Conservation (phyloP, 345 rosid genomes). For the Excoecaria cochinchinensis region DNA sequence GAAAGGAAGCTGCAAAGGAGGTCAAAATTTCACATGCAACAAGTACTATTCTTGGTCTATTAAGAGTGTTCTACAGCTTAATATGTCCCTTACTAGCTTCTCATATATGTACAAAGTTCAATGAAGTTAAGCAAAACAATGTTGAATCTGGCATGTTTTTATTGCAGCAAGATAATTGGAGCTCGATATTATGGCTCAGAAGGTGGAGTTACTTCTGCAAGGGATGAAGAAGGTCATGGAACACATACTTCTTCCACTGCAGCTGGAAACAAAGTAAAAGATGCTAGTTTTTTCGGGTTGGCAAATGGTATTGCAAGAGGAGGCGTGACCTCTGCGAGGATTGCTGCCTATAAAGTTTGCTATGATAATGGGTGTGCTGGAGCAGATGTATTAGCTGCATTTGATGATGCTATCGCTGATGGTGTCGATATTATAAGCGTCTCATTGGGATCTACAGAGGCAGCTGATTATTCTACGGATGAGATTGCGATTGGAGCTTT, state of each 20-base stretch:
- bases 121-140: too few relatives aligned
- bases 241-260: slow-evolving; percentile 64
- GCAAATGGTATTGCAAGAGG: slow-evolving; percentile 57
- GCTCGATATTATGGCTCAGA: slow-evolving; percentile 32
- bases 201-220: background rate
- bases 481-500: slow-evolving; percentile 31
- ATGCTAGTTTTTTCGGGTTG: slow-evolving; percentile 42
- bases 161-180: slow-evolving; percentile 43
- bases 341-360: slow-evolving; percentile 51
- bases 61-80: too few relatives aligned
- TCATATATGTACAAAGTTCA: too few relatives aligned
- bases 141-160: background rate
- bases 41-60: background rate
- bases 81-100: too few relatives aligned
- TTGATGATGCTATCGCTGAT: slow-evolving; percentile 68
- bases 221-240: slow-evolving; percentile 44
- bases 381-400: slow-evolving; percentile 34
- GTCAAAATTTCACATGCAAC: slow-evolving; percentile 43
- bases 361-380: background rate
- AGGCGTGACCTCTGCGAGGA: slow-evolving; percentile 53
- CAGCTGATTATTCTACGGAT: background rate
- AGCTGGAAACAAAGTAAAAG: slow-evolving; percentile 47
- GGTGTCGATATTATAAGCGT: slow-evolving; percentile 47
- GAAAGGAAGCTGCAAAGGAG: slow-evolving; percentile 43
- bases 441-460: slow-evolving; percentile 7